phyloP scores from a whole-genome alignment of 1,284 basidiomycete genomes.

The Apiotrichum porosum region DNA sequence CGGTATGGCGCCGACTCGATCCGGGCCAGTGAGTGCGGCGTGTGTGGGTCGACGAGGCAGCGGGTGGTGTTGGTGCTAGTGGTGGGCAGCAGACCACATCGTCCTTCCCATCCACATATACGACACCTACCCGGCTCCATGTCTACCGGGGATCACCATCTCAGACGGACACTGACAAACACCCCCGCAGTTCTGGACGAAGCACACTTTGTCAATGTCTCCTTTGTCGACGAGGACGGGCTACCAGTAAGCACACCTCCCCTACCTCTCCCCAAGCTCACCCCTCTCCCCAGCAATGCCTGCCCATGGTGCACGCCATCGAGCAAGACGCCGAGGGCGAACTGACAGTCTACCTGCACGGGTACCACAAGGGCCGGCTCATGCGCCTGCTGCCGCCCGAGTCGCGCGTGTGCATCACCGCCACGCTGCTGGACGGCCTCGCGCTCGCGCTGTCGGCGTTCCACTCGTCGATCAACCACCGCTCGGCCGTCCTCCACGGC shows the following conservation, averaged over 20 bases:
- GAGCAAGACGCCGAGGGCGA: not conserved
- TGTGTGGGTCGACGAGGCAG: too few relatives aligned
- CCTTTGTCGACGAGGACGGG: slow-evolving; percentile 16
- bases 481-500: slow-evolving; percentile 33
- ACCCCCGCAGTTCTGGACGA: slow-evolving; percentile 9
- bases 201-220: slow-evolving; percentile 13
- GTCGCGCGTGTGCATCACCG: slow-evolving; percentile 29
- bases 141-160: not conserved
- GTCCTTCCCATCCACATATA: not conserved
- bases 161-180: not conserved
- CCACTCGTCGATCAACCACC: slow-evolving; percentile 31
- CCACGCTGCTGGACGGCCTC: slow-evolving; percentile 32
- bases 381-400: slow-evolving; percentile 24
- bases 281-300: slow-evolving; percentile 5
- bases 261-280: not conserved
- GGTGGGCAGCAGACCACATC: not conserved
- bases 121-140: too few relatives aligned
- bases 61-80: not conserved
- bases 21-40: slow-evolving; percentile 3
- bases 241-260: not conserved
- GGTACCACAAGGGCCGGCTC: slow-evolving; percentile 28
- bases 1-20: slow-evolving; percentile 7
- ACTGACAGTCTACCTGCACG: slow-evolving; percentile 10
- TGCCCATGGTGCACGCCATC: slow-evolving; percentile 10
- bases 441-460: slow-evolving; percentile 33